These are phyloP conservation scores for Aegilops speltoides DNA, from an alignment of 176 grass and related monocot genomes.

Conservation along the genomic window DNA sequence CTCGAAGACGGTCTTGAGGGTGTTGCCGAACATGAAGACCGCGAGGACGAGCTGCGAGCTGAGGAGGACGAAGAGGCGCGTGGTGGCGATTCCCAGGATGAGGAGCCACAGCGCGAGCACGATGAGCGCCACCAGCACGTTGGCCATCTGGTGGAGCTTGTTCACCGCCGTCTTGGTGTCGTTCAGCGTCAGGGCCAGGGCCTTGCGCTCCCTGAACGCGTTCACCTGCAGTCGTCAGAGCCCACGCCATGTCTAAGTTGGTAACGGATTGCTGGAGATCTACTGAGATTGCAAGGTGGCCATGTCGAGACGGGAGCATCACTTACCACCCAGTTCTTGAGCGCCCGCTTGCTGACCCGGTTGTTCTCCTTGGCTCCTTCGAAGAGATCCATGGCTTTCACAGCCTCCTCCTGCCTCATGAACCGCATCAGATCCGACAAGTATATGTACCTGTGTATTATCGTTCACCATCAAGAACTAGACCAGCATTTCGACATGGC, in stretches of 20 bases:
- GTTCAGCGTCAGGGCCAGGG: conserved; percentile 92
- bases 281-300: too few relatives aligned
- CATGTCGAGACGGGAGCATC: not conserved
- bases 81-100: conserved; percentile 75
- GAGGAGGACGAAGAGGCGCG: conserved; percentile 74
- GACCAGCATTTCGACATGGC: not conserved
- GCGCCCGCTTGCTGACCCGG: conserved; percentile 72
- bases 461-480: not conserved
- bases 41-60: conserved; percentile 78
- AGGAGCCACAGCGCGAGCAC: conserved; percentile 82
- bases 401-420: conserved; percentile 81
- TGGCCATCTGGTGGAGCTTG: conserved; percentile 97
- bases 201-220: conserved; percentile 89
- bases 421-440: conserved; percentile 75
- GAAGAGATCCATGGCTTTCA: conserved; percentile 77
- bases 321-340: conserved; percentile 90
- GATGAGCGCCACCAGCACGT: conserved; percentile 61
- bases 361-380: conserved; percentile 73
- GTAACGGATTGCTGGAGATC: too few relatives aligned
- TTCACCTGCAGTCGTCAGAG: conserved; percentile 48
- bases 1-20: conserved; percentile 87
- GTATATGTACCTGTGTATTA: conserved; percentile 79
- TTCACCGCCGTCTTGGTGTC: conserved; percentile 98
- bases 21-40: conserved; percentile 94
- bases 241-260: too few relatives aligned